These are phyloP conservation scores for Suillus cothurnatus DNA, from an alignment of 768 basidiomycete genomes.

Conservation along the genomic window DNA sequence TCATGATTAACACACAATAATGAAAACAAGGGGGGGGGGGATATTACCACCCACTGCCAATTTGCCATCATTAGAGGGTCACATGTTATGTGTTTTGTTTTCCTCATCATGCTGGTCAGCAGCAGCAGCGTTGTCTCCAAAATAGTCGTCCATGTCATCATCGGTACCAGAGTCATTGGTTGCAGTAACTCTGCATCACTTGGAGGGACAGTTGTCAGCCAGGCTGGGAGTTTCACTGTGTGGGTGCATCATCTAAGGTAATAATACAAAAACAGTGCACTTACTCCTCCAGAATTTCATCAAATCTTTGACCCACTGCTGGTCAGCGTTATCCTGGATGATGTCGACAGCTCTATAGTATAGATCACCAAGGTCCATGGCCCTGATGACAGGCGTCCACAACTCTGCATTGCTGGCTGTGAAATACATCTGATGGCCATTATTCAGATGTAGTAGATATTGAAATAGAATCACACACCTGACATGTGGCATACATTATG, in stretches of 20 bases:
- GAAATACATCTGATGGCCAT: not conserved
- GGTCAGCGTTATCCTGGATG: not conserved
- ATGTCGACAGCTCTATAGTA: slow-evolving; percentile 1
- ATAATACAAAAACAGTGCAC: not conserved
- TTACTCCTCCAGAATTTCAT: slow-evolving; percentile 8
- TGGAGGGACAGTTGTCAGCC: too few relatives aligned
- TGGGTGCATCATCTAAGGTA: not conserved
- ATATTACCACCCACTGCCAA: not conserved
- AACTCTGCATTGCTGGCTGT: not conserved
- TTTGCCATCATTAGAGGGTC: not conserved
- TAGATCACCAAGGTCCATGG: slow-evolving; percentile 5
- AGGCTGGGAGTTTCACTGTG: too few relatives aligned
- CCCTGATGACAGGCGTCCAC: not conserved
- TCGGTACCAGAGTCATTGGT: not conserved
- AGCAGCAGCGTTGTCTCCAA: not conserved
- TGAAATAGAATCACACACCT: not conserved
- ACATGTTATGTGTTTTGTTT: not conserved
- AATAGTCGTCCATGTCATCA: not conserved
- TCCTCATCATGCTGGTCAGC: not conserved
- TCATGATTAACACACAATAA: not conserved
- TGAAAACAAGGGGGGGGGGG: not conserved
- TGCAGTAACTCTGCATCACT: too few relatives aligned
- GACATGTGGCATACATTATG: slow-evolving; percentile 7
- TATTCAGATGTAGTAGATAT: not conserved
- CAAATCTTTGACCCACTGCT: slow-evolving; percentile 10